Evolutionary conservation across 2,329 filamentous ascomycete species (phyloP).

Genomic region (Fusarium hainanense): DNA sequence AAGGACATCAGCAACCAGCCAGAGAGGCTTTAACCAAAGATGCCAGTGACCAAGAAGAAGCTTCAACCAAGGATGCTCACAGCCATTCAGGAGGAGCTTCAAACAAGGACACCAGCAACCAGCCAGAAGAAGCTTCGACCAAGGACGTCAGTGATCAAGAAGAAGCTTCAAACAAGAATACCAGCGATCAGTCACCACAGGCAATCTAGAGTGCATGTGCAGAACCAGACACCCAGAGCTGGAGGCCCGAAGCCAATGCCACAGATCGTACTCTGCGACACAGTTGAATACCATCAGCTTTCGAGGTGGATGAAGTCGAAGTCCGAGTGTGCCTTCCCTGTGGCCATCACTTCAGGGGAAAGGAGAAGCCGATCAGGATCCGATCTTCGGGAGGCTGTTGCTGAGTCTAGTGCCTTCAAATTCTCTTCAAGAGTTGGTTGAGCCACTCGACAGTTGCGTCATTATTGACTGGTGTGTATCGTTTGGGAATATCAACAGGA

Average conservation of each 20-base stretch:
- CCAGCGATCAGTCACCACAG: neutral
- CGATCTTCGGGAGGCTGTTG: neutral
- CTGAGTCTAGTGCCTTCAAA: neutral
- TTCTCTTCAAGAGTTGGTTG: neutral
- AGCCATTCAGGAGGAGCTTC: too few species aligned
- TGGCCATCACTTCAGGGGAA: constrained; percentile 38
- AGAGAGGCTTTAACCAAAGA: too few species aligned
- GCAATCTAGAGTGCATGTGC: neutral
- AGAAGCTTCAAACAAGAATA: neutral
- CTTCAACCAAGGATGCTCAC: neutral
- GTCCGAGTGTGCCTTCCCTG: constrained; percentile 41
- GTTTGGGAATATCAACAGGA: neutral
- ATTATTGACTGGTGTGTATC: neutral
- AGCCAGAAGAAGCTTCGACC: too few species aligned
- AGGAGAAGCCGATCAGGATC: neutral
- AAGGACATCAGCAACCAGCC: too few species aligned
- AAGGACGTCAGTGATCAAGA: too few species aligned
- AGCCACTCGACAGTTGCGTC: neutral
- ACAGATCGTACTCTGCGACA: neutral
- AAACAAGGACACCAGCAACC: too few species aligned
- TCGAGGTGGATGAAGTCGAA: constrained; percentile 10
- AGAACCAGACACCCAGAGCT: neutral
- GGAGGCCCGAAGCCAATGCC: neutral
- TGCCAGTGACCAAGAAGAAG: too few species aligned
- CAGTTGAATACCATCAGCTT: too few species aligned